Percentiles rank a stretch among this genome's conserved stretches.
Evolutionary conservation across 2,329 filamentous ascomycete genomes (phyloP).

Genomic region (Epichloe elymi): DNA sequence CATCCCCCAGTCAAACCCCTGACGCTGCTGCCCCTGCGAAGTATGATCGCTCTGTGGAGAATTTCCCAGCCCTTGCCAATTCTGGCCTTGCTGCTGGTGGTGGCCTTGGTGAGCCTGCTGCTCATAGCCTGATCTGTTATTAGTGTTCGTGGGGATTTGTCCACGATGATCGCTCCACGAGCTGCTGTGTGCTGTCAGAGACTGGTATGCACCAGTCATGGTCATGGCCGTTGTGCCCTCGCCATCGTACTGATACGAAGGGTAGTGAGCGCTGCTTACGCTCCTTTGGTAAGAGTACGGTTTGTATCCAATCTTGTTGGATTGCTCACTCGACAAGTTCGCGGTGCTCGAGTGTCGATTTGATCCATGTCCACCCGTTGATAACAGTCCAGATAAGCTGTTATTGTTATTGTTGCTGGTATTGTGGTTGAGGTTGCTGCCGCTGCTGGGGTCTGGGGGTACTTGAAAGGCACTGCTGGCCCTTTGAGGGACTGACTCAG

Average conservation of each 20-base stretch:
- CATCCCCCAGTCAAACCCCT: conserved; percentile 5
- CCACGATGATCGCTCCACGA: not conserved
- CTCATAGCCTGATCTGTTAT: not conserved
- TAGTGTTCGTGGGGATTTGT: not conserved
- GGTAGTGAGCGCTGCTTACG: not conserved
- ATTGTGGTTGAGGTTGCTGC: not conserved
- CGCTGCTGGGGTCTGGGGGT: conserved; percentile 2
- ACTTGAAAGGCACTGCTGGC: conserved; percentile 4
- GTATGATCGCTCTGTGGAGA: not conserved
- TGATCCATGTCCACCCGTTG: not conserved
- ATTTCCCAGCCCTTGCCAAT: not conserved
- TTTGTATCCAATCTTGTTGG: conserved; percentile 16
- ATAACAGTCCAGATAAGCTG: not conserved
- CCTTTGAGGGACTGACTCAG: not conserved
- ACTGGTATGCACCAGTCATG: not conserved
- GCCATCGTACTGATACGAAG: not conserved
- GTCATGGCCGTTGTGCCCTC: not conserved
- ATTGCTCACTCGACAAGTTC: conserved; percentile 4
- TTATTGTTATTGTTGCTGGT: not conserved
- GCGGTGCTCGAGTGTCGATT: conserved; percentile 4
- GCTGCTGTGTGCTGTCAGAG: not conserved
- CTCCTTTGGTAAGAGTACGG: conserved; percentile 19
- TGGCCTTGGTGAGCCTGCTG: not conserved
- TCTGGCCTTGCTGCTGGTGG: conserved; percentile 1
- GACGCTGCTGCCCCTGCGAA: not conserved